A percentile compares a stretch with the other conserved stretches of the same genome.
These are phyloP conservation scores for Lachancea lanzarotensis DNA, from an alignment of 805 yeast species.

Conservation along the genomic window DNA sequence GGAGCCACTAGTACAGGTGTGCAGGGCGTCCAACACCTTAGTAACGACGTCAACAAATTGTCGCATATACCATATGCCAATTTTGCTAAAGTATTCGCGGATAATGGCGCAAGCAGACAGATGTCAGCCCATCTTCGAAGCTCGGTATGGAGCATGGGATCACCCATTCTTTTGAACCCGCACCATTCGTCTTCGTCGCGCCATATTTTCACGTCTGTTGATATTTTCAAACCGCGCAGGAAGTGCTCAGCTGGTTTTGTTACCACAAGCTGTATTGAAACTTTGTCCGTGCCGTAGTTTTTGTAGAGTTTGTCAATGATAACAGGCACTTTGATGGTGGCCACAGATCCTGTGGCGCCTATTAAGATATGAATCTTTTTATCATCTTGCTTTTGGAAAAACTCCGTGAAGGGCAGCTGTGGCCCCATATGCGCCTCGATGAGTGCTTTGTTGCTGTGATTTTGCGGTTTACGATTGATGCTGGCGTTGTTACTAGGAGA, in stretches of 20 bases:
- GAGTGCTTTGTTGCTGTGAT: slow-evolving; percentile 41
- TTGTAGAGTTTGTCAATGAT: slow-evolving; percentile 83
- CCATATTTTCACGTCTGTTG: slow-evolving; percentile 76
- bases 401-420: slow-evolving; percentile 68
- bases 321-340: slow-evolving; percentile 86
- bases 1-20: slow-evolving; percentile 73
- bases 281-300: slow-evolving; percentile 63
- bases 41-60: slow-evolving; percentile 63
- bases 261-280: slow-evolving; percentile 78
- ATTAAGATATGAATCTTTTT: slow-evolving; percentile 80
- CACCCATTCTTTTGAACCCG: slow-evolving; percentile 47
- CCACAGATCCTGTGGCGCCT: slow-evolving; percentile 95
- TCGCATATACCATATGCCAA: slow-evolving; percentile 72
- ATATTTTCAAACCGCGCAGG: slow-evolving; percentile 52
- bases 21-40: slow-evolving; percentile 72
- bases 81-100: slow-evolving; percentile 75
- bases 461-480: slow-evolving; percentile 23
- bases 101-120: slow-evolving; percentile 65
- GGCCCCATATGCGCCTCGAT: slow-evolving; percentile 47
- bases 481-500: not conserved
- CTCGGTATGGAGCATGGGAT: slow-evolving; percentile 73
- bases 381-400: slow-evolving; percentile 66
- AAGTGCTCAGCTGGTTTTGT: slow-evolving; percentile 75
- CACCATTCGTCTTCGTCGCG: slow-evolving; percentile 78
- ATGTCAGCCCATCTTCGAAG: slow-evolving; percentile 82